Evolutionary conservation across 257 asterid species (phyloP).

Genomic region (Plantago ovata): DNA sequence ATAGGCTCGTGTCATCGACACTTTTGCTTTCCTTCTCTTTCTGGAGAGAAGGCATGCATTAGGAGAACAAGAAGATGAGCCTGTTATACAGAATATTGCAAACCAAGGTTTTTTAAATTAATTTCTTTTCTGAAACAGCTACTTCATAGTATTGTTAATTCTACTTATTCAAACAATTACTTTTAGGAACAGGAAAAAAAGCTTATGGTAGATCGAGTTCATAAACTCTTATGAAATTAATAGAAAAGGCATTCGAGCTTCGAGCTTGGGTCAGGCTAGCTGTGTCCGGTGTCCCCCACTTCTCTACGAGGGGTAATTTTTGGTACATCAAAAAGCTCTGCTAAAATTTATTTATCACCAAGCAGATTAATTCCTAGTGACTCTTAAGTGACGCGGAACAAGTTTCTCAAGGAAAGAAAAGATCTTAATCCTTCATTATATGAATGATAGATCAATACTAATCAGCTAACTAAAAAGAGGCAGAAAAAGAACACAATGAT

Average conservation of each 20-base stretch:
- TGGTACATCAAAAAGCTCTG: neutral
- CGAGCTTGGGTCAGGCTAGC: neutral
- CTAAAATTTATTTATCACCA: neutral
- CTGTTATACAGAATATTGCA: neutral
- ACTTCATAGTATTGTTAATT: neutral
- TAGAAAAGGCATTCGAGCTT: neutral
- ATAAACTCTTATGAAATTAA: neutral
- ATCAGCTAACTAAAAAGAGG: neutral
- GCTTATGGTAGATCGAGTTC: neutral
- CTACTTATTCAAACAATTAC: conserved; percentile 1
- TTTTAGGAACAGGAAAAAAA: neutral
- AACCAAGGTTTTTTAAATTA: neutral
- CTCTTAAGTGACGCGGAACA: neutral
- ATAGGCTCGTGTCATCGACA: too few species aligned
- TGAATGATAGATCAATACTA: neutral
- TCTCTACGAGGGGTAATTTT: neutral
- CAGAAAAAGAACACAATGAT: neutral
- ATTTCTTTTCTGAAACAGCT: neutral
- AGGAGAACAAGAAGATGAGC: neutral
- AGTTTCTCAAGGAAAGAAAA: neutral
- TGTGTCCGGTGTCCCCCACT: neutral
- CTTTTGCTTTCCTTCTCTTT: neutral
- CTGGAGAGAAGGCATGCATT: neutral
- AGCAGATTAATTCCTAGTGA: conserved; percentile 1
- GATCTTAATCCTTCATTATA: neutral